phyloP scores from a whole-genome alignment of 495 filamentous ascomycete genomes.

The Tuber melanosporum region DNA sequence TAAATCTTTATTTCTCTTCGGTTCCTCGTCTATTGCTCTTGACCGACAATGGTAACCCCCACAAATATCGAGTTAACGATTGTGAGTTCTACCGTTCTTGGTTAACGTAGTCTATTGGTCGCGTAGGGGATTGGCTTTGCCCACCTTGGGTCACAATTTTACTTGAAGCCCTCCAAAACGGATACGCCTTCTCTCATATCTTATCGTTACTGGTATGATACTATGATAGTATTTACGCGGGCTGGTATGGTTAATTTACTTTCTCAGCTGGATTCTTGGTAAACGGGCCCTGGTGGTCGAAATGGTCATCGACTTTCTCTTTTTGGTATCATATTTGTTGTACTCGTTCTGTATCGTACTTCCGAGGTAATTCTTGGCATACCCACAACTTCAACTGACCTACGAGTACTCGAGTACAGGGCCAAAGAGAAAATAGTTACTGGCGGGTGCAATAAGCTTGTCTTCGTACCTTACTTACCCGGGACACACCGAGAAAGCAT shows the following conservation, averaged over 20 bases:
- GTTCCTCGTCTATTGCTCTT: too few relatives aligned
- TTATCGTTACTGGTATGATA: not conserved
- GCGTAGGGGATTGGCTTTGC: not conserved
- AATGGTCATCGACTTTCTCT: not conserved
- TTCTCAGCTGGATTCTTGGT: not conserved
- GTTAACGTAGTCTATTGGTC: not conserved
- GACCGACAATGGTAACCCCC: too few relatives aligned
- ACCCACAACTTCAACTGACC: not conserved
- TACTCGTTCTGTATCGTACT: not conserved
- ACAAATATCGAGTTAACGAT: not conserved
- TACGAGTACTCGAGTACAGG: not conserved
- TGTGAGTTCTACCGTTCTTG: not conserved
- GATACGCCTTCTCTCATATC: not conserved
- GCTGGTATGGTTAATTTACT: not conserved
- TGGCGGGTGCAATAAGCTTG: not conserved
- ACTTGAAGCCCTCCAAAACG: not conserved
- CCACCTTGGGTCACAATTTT: not conserved
- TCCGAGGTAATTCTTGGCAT: not conserved
- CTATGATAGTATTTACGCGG: not conserved
- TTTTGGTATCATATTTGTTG: not conserved
- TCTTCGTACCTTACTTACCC: slow-evolving; percentile 1
- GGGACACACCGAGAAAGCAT: not conserved
- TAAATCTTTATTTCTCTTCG: too few relatives aligned
- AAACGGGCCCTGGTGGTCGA: not conserved
- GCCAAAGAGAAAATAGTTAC: not conserved